Conservation (phyloP, 129 eudicot genomes). For the Glebionis coronaria region DNA sequence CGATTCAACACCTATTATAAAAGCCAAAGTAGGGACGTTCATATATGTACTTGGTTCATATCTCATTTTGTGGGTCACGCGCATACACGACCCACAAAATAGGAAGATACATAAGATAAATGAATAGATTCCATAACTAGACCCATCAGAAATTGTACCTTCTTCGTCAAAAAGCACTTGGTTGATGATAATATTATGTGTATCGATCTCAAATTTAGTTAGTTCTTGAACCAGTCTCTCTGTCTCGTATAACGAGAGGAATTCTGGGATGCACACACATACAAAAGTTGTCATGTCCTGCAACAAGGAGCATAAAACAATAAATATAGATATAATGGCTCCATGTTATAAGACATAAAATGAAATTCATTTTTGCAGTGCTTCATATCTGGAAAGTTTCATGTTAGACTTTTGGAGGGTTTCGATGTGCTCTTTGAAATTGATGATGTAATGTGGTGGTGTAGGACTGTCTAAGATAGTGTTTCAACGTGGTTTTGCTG, state of each 20-base stretch:
- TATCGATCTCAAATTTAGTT: conserved; percentile 84
- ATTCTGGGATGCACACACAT: conserved; percentile 98
- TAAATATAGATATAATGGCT: not conserved
- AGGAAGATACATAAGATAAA: not conserved
- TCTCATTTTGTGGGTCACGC: not conserved
- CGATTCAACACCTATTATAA: conserved; percentile 61
- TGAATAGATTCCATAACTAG: not conserved
- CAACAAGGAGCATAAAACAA: conserved; percentile 15
- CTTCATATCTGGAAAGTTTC: not conserved
- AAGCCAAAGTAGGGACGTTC: not conserved
- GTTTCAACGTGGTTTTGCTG: too few relatives aligned
- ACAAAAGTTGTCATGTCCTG: conserved; percentile 97
- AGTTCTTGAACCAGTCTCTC: conserved; percentile 97
- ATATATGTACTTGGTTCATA: not conserved
- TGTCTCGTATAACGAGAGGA: conserved; percentile 94
- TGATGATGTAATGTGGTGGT: too few relatives aligned
- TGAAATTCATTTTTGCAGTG: not conserved
- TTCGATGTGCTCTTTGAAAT: too few relatives aligned
- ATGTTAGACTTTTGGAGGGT: not conserved
- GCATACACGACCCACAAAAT: not conserved
- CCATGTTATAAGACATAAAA: not conserved
- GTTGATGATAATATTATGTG: conserved; percentile 89
- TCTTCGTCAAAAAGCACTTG: conserved; percentile 96
- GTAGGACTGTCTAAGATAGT: too few relatives aligned
- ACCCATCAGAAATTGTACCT: conserved; percentile 46